These are phyloP conservation scores for Hypoxylon rickii DNA, from an alignment of 495 filamentous ascomycete genomes.

Conservation along the genomic window DNA sequence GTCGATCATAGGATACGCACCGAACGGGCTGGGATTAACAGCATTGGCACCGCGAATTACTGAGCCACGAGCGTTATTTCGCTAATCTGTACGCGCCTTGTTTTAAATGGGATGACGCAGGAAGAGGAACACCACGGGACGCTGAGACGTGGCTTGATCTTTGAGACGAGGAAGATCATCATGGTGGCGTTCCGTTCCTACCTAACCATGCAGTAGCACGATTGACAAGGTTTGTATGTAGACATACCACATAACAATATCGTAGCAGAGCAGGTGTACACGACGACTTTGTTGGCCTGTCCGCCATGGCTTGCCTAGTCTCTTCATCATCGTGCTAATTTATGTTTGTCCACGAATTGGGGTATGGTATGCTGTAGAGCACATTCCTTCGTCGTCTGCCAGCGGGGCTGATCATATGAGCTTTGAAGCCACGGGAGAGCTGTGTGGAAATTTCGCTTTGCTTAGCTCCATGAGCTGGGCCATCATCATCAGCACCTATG, in stretches of 20 bases:
- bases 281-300: no score
- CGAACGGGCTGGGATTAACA: constrained; percentile 10
- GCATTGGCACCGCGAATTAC: constrained; percentile 31
- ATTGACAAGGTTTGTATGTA: no score
- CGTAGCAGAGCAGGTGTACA: no score
- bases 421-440: constrained; percentile 4
- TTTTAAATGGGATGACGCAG: constrained; percentile 33
- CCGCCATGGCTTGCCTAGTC: constrained; percentile 17
- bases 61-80: constrained; percentile 36
- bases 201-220: no score
- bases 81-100: constrained; percentile 34
- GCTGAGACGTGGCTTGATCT: constrained; percentile 35
- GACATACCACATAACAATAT: no score
- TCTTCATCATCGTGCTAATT: constrained; percentile 16
- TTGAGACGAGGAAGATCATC: constrained; percentile 26
- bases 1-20: constrained; percentile 25
- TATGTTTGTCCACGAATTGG: constrained; percentile 19
- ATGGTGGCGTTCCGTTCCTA: constrained; percentile 7
- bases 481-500: constrained; percentile 5
- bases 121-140: constrained; percentile 24
- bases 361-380: constrained; percentile 18
- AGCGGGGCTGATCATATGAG: constrained; percentile 15
- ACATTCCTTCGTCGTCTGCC: constrained; percentile 1
- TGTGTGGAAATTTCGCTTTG: constrained; percentile 14
- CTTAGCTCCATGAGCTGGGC: constrained; percentile 4